Evolutionary conservation across 441 rosid genomes (phyloP), one percentile per base, ranked within the genome.

Genomic region (Macaranga tanarius): DNA sequence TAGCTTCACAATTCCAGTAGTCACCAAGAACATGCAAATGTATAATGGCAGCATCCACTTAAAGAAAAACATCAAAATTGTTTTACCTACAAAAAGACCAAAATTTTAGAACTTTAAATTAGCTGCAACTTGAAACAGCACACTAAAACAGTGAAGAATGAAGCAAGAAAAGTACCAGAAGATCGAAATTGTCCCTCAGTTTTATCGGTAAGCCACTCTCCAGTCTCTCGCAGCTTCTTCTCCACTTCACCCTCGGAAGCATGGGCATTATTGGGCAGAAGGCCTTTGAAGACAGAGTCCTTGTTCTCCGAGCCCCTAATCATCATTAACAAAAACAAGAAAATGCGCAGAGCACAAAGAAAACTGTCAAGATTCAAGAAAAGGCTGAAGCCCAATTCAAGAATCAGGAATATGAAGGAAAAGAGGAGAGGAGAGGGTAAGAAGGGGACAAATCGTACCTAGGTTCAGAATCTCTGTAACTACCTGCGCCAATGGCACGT

Each of bases 401-500:
- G 5, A 66, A 11, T 26, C 23, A 7, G 45, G 44, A n/a, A 0
- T 12, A 10, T 0, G 1, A 2, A 25, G 26, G 51, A 25, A 28
- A 51, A 6, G 64, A 34, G 15, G 20, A 11, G n/a, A 20, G 48
- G 65, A 65, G 52, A 23, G 8, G 20, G 19, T 26, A n/a, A 56
- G 67, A 62, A 22, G 51, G 25, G 8, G 73, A 26, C 81, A 34
- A 7, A 34, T 34, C 38, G 38, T 34, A 84, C 93, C 73, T 76
- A 78, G 85, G 65, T 23, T 89, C 92, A 10, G 79, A 50, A 71
- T 90, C 92, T 25, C 94, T 89, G 64, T 84, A 91, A 31, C 87
- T 82, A 60, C 93, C 94, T 17, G 94, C 86, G 23, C 97, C 96
- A 50, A 93, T 77, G 34, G 89, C 97, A 17, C 86, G 86, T 76